Evolutionary conservation across 345 rosid genomes (phyloP), one percentile per base, ranked within the genome.

Genomic region (Euclidium syriacum): DNA sequence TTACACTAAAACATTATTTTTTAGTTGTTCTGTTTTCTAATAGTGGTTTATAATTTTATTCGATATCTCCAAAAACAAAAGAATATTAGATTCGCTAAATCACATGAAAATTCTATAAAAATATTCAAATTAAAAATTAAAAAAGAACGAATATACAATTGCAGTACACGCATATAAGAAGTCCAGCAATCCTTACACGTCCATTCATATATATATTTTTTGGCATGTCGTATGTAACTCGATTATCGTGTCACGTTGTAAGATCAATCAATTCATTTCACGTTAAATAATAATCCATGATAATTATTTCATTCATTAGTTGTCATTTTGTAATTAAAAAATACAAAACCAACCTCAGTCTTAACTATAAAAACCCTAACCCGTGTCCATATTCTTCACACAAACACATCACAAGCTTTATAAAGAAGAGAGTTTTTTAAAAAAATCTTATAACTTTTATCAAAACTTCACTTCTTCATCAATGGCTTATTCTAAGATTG

Each of bases 401-500:
- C 56, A 46, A 55, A 26, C 50, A n/a, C n/a, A 66, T 56, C 50
- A 36, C 39, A 38, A 58, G 50, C 46, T 66, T 46, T 10, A 34
- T 38, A 48, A 27, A 57, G 50, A 47, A n/a, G 57, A 27, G 22
- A 42, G 19, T 8, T 63, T 34, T 15, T n/a, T n/a, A n/a, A n/a
- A n/a, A n/a, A 4, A 25, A 2, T 41, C 40, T 53, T 23, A 36
- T 53, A 32, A 48, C 4, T 25, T 19, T n/a, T 26, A 52, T 36
- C 10, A 2, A 32, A 4, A 29, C 2, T 19, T 33, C 1, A 10
- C 23, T 14, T 30, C 15, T 33, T 18, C 10, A n/a, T 10, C 57
- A 57, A 67, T 57, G 72, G 64, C 50, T 48, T 57, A 67, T 9
- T 48, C 72, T 38, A 67, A 57, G 42, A 16, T 48, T 38, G 43